Evolutionary conservation across 768 basidiomycete species (phyloP).

Genomic region (Auricularia cornea): DNA sequence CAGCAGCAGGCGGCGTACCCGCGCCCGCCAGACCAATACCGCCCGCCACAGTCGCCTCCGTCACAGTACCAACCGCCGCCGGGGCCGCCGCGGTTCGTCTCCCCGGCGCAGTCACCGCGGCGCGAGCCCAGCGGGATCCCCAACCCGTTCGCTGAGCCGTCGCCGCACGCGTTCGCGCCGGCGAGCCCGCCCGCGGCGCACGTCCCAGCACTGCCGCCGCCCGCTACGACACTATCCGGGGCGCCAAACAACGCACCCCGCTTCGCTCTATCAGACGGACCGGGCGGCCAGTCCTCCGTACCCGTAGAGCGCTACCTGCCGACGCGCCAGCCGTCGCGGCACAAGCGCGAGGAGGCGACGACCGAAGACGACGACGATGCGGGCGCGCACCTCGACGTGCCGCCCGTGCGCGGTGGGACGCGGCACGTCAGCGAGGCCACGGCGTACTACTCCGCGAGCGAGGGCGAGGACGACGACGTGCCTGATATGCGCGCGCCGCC

Average conservation of each 20-base stretch:
- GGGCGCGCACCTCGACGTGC: neutral
- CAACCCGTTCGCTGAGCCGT: neutral
- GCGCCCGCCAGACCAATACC: neutral
- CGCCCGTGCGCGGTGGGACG: neutral
- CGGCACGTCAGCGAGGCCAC: neutral
- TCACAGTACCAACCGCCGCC: neutral
- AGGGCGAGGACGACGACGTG: neutral
- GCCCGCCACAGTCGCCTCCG: neutral
- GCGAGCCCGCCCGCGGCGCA: neutral
- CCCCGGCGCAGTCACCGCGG: neutral
- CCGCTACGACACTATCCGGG: neutral
- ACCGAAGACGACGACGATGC: neutral
- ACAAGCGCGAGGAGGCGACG: neutral
- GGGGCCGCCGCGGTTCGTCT: too few species aligned
- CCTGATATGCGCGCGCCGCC: neutral
- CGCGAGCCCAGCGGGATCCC: neutral
- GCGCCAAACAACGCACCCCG: neutral
- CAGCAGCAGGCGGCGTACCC: neutral
- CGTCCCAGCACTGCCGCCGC: neutral
- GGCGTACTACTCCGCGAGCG: neutral
- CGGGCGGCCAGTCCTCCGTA: neutral
- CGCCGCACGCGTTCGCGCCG: neutral
- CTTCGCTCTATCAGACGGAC: neutral
- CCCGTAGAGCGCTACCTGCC: too few species aligned
- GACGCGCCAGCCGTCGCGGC: neutral